Evolutionary conservation across 148 eudicot species (phyloP).

Genomic region (Gaultheria prostrata): DNA sequence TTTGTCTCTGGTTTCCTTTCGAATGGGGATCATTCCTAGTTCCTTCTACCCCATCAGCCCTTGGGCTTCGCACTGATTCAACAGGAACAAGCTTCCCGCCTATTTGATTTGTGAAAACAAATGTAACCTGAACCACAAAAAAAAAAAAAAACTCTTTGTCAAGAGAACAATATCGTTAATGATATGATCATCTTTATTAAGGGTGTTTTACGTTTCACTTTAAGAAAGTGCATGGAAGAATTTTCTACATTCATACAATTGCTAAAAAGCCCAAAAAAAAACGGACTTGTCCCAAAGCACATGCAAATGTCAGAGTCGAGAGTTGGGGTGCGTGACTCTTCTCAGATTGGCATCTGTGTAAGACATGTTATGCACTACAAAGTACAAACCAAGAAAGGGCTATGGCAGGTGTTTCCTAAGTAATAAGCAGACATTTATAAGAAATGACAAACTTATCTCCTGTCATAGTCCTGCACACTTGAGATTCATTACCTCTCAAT

Average conservation of each 20-base stretch:
- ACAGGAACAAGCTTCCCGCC: conserved; percentile 88
- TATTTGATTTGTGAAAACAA: conserved; percentile 92
- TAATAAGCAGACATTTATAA: neutral
- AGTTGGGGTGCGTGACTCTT: neutral
- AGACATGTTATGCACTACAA: neutral
- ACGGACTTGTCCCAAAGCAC: neutral
- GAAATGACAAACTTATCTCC: neutral
- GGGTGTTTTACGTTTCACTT: neutral
- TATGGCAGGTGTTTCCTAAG: neutral
- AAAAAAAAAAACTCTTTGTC: neutral
- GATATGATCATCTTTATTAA: neutral
- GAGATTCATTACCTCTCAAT: neutral
- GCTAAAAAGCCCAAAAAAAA: neutral
- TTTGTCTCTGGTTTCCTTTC: conserved; percentile 27
- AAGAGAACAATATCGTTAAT: neutral
- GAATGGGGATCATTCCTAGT: conserved; percentile 17
- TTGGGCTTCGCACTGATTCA: conserved; percentile 52
- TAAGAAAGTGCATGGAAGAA: neutral
- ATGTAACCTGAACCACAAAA: conserved; percentile 65
- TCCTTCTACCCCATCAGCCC: conserved; percentile 23
- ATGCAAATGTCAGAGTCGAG: neutral
- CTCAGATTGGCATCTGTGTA: neutral
- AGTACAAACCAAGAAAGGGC: neutral
- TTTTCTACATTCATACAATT: neutral
- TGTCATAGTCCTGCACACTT: neutral